Evolutionary conservation across 495 filamentous ascomycete species (phyloP).

Genomic region (Parathielavia hyrcaniae): DNA sequence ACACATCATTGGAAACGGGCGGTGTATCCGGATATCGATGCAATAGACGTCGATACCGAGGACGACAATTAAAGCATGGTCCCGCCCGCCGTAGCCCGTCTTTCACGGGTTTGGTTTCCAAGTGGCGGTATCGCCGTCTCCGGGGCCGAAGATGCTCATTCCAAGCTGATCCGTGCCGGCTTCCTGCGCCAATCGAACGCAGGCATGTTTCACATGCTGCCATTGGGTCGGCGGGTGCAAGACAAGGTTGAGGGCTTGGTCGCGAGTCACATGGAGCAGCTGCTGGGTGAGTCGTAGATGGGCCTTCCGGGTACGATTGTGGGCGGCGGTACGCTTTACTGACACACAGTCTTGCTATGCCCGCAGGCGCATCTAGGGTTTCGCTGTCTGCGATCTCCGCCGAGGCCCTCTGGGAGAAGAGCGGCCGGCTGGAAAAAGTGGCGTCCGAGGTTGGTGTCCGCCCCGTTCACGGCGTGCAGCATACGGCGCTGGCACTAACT

Average conservation of each 20-base stretch:
- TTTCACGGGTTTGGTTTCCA: conserved; percentile 72
- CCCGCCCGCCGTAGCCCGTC: conserved; percentile 37
- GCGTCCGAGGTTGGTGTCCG: conserved; percentile 38
- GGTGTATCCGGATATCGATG: too few species aligned
- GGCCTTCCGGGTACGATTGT: not conserved
- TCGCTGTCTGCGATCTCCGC: conserved; percentile 84
- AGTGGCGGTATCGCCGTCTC: conserved; percentile 58
- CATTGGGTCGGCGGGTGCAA: conserved; percentile 82
- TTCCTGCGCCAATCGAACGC: conserved; percentile 82
- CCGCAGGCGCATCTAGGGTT: conserved; percentile 73
- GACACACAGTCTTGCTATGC: not conserved
- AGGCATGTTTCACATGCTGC: conserved; percentile 89
- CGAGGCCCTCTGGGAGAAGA: conserved; percentile 71
- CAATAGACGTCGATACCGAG: not conserved
- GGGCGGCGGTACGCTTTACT: not conserved
- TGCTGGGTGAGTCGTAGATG: conserved; percentile 50
- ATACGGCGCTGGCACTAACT: conserved; percentile 12
- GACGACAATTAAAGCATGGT: conserved; percentile 7
- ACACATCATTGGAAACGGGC: too few species aligned
- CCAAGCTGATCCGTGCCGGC: conserved; percentile 67
- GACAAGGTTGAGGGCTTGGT: conserved; percentile 80
- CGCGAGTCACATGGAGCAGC: conserved; percentile 77
- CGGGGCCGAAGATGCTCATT: conserved; percentile 59
- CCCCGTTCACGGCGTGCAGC: not conserved
- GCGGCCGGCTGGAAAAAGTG: conserved; percentile 36